Base-by-base conservation (phyloP, 352 stramenopile species). In the Globisporangium spinosum region DNA sequence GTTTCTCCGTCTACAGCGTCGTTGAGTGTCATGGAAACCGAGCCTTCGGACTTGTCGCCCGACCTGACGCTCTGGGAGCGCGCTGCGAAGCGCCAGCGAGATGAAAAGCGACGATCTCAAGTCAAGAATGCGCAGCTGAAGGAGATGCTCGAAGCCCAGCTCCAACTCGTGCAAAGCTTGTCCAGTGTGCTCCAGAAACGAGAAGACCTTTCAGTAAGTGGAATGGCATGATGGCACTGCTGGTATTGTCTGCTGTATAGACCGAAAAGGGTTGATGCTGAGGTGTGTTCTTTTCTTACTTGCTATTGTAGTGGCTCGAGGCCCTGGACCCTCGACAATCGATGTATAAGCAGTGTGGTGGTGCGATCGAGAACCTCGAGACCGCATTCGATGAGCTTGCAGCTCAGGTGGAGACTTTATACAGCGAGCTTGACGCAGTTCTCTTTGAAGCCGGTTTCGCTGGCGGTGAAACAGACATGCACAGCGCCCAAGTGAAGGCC, bases 321-420 rank as follows among this genome's bases (percentile, higher is more conserved):
- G 0, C 40, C 6, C 40, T 49, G 17, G 40, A n/a, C 20, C 40
- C 40, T 2, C 15, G 40, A 5, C 15, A 22, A 2, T 49, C 15
- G 40, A 49, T n/a, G 40, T 10, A 49, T 15, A 49, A 9, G 15
- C 40, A n/a, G 15, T 22, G 3, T 7, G 38, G 13, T 47, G 38
- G 38, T 20, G 38, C 15, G 17, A 9, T 7, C 6, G 38, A 20
- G 38, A 20, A 47, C 38, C 3, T 3, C 6, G 13, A n/a, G n/a
- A n/a, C 93, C 10, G 98, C 22, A 1, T 69, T 64, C 23, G 56
- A 64, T 5, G 15, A 51, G n/a, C 23, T 69, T 6, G 20, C 27
- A n/a, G 20, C 9, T n/a, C 40, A 45, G 25, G 20, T 58, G 0
- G 40, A 63, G 8, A 38, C 55, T 3, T 13, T 69, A n/a, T 56